phyloP scores from a whole-genome alignment of 1,284 basidiomycete species.

The Ustilago xerochloae region DNA sequence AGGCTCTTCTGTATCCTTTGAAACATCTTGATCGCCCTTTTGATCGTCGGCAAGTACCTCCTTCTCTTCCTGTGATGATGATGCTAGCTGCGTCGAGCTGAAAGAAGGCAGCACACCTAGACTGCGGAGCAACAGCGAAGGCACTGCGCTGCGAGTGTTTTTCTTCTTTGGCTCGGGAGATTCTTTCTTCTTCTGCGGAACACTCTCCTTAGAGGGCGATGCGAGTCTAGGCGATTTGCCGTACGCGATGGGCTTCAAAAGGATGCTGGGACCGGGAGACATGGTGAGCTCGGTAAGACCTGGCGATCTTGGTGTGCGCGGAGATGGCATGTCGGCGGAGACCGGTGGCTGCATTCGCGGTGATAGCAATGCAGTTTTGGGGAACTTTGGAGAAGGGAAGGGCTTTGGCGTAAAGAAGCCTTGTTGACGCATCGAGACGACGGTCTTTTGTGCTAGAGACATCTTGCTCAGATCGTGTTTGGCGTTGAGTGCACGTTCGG shows the following conservation, averaged over 20 bases:
- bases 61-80: slow-evolving; percentile 3
- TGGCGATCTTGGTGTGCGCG: slow-evolving; percentile 31
- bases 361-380: slow-evolving; percentile 35
- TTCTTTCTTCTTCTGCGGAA: slow-evolving; percentile 6
- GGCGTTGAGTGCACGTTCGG: slow-evolving; percentile 34
- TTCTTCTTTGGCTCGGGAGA: slow-evolving; percentile 35
- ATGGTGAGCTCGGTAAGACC: slow-evolving; percentile 45
- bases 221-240: slow-evolving; percentile 34
- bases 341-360: slow-evolving; percentile 36
- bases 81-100: slow-evolving; percentile 9
- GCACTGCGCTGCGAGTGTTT: slow-evolving; percentile 36
- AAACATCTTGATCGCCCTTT: background rate
- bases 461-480: slow-evolving; percentile 21
- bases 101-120: slow-evolving; percentile 36
- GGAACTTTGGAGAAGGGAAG: slow-evolving; percentile 32
- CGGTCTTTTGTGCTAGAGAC: slow-evolving; percentile 35
- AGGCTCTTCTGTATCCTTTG: slow-evolving; percentile 28
- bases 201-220: slow-evolving; percentile 14
- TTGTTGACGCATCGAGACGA: slow-evolving; percentile 22
- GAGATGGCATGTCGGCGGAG: slow-evolving; percentile 10
- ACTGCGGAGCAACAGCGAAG: slow-evolving; percentile 49
- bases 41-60: slow-evolving; percentile 8
- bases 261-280: slow-evolving; percentile 46
- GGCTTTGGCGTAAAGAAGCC: slow-evolving; percentile 15
- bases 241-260: slow-evolving; percentile 37